A percentile compares a stretch with the other conserved stretches of the same genome.
These are phyloP conservation scores for Penicillium sp. DNA, from an alignment of 2,329 filamentous ascomycete genomes.

Conservation along the genomic window DNA sequence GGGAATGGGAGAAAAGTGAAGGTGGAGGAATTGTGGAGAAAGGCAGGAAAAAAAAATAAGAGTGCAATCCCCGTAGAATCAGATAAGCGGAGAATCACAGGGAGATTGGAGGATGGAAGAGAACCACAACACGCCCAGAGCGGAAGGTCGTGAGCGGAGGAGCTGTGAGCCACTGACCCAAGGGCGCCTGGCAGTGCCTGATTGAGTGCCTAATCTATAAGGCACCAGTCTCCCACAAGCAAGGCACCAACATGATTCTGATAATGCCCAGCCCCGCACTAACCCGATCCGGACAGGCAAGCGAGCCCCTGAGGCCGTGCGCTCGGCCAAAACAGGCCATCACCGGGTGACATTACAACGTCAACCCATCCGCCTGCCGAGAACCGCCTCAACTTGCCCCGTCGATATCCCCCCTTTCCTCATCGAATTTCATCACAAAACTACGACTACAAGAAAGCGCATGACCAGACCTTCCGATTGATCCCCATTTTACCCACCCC, in stretches of 20 bases:
- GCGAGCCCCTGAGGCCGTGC: constrained; percentile 49
- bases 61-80: not conserved
- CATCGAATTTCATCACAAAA: constrained; percentile 58
- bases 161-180: not conserved
- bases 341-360: constrained; percentile 46
- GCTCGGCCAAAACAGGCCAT: constrained; percentile 45
- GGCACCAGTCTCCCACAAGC: constrained; percentile 1
- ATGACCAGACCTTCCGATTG: constrained; percentile 63
- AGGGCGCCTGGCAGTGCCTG: not conserved
- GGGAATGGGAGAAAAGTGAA: not conserved
- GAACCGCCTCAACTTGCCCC: constrained; percentile 18
- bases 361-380: constrained; percentile 45
- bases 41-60: not conserved
- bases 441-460: constrained; percentile 54
- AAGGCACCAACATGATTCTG: constrained; percentile 33
- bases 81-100: constrained; percentile 1
- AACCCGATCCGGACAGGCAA: constrained; percentile 42
- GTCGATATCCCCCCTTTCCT: constrained; percentile 46
- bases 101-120: not conserved
- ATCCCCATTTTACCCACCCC: constrained; percentile 65
- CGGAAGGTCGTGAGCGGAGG: not conserved
- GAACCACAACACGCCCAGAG: not conserved
- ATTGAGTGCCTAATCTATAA: not conserved
- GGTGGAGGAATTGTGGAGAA: not conserved
- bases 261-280: constrained; percentile 48